Base-by-base conservation (phyloP, 768 basidiomycete species). In the Amylocystis lapponica region DNA sequence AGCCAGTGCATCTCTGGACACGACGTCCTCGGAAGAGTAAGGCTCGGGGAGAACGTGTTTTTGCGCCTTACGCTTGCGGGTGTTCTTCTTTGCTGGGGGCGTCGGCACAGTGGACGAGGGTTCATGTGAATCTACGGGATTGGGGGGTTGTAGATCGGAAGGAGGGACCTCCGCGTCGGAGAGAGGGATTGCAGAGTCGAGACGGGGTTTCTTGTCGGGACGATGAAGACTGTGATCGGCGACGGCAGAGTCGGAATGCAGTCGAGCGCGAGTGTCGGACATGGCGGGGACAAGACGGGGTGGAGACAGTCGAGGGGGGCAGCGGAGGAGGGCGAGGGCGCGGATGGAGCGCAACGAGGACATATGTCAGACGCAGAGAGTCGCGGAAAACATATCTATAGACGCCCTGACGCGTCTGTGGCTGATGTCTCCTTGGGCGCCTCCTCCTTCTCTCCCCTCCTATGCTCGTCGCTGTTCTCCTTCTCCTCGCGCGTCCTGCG, bases 11-110 rank as follows among this genome's bases (percentile, higher is more conserved):
- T 96, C 91, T 37, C 71, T 75, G 64, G 75, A 79, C 22, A 87
- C 65, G 10, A 93, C 84, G 54, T 92, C 88, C 19, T 83, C 85
- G 13, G 76, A 51, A 3, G 88, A 83, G 54, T 75, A 84, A 0
- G 75, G 68, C 36, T 88, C 88, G 1, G 80, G 77, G 2, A 72
- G 46, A 2, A 54, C 39, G 21, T 57, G 52, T 43, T 56, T 61
- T 51, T 26, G 61, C 57, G 35, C 37, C 38, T 41, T 39, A 17
- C 50, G 68, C 66, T 64, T 70, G 62, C 56, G 65, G 55, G 46
- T 54, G 49, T 50, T 56, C 46, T 54, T 61, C 19, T 23, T 11
- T 29, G 48, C 55, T 36, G 41, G 17, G n/a, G 26, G 17, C 25
- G n/a, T 46, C 20, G 38, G 17, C 13, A 29, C 31, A 3, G 31